A percentile compares a stretch with the other conserved stretches of the same genome.
phyloP scores from a whole-genome alignment of 1,284 basidiomycete genomes.

The Ganoderma lucidum region DNA sequence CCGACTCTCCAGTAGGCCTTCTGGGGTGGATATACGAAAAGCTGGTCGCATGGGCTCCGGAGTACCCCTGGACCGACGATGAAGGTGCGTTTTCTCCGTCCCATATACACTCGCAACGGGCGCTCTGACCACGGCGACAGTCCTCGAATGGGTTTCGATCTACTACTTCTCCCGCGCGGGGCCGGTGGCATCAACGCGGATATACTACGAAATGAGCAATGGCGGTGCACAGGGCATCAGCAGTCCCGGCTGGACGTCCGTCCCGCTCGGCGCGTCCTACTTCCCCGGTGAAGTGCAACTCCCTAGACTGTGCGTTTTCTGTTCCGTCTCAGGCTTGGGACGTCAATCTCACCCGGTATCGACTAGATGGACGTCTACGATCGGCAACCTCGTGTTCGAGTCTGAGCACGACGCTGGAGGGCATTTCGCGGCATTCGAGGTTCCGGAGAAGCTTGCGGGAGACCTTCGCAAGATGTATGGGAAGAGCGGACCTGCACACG shows the following conservation, averaged over 20 bases:
- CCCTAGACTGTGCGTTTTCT: conserved; percentile 37
- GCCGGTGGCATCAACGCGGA: conserved; percentile 46
- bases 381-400: conserved; percentile 37
- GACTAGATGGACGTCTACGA: conserved; percentile 32
- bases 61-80: conserved; percentile 10
- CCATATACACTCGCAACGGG: too few species aligned
- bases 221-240: neutral
- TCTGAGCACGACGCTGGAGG: conserved; percentile 38
- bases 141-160: conserved; percentile 48
- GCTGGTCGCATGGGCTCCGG: neutral
- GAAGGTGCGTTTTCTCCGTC: neutral
- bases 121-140: neutral
- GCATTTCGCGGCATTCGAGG: conserved; percentile 43
- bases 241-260: conserved; percentile 21
- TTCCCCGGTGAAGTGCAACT: conserved; percentile 42
- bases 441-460: conserved; percentile 38
- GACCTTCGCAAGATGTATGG: conserved; percentile 44
- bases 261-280: conserved; percentile 44
- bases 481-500: conserved; percentile 40
- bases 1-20: conserved; percentile 64
- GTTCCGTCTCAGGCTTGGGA: conserved; percentile 29
- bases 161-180: conserved; percentile 64
- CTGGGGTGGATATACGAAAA: conserved; percentile 43
- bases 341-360: conserved; percentile 46
- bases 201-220: conserved; percentile 48